phyloP scores from a whole-genome alignment of 2,329 filamentous ascomycete species.

The Dothistroma septosporum region DNA sequence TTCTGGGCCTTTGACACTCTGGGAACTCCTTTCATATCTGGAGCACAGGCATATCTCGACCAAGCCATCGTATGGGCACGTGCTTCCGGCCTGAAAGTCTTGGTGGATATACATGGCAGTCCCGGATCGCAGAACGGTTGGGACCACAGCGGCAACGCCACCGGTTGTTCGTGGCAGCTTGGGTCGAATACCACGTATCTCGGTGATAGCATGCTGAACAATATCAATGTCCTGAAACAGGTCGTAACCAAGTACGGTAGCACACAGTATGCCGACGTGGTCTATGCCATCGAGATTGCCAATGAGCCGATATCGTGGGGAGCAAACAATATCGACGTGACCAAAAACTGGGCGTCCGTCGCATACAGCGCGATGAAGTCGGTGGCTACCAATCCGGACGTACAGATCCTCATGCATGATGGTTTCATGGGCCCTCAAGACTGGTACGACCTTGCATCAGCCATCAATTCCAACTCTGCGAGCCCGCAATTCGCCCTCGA shows the following conservation, averaged over 20 bases:
- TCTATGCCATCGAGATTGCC: conserved; percentile 43
- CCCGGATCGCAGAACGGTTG: conserved; percentile 52
- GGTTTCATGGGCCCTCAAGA: conserved; percentile 31
- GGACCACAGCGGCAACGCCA: conserved; percentile 31
- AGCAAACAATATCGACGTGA: conserved; percentile 35
- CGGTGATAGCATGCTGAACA: conserved; percentile 33
- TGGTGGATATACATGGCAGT: conserved; percentile 51
- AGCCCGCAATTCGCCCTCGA: conserved; percentile 40
- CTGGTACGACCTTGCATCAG: conserved; percentile 31
- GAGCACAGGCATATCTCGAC: conserved; percentile 47
- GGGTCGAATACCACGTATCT: conserved; percentile 30
- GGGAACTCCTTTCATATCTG: conserved; percentile 42
- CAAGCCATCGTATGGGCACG: conserved; percentile 49
- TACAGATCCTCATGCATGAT: conserved; percentile 41
- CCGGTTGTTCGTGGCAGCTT: not conserved
- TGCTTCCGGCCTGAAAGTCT: conserved; percentile 43
- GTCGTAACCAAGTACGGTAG: conserved; percentile 42
- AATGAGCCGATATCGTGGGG: conserved; percentile 42
- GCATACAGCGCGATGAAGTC: conserved; percentile 35
- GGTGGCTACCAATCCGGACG: conserved; percentile 31
- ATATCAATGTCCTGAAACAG: conserved; percentile 36
- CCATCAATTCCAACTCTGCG: conserved; percentile 26
- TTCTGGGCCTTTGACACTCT: conserved; percentile 50
- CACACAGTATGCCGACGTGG: conserved; percentile 39
- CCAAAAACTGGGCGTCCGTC: conserved; percentile 35